These are phyloP conservation scores for Ascochyta clinopodiicola DNA, from an alignment of 2,329 filamentous ascomycete genomes.

Conservation along the genomic window DNA sequence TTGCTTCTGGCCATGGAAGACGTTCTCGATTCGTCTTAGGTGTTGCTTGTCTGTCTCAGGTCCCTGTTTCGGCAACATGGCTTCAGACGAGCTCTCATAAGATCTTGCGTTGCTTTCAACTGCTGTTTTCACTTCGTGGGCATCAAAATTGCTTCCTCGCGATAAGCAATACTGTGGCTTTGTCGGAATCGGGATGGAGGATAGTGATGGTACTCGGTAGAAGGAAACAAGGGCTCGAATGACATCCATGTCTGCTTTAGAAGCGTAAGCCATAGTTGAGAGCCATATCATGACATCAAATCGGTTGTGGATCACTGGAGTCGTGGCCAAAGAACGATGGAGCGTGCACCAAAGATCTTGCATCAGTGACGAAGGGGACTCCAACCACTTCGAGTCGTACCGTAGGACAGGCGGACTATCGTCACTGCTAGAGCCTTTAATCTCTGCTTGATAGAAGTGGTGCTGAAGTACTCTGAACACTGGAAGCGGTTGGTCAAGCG, in stretches of 20 bases:
- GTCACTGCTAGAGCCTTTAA: slow-evolving; percentile 1
- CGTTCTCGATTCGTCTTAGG: slow-evolving; percentile 5
- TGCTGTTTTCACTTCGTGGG: background rate
- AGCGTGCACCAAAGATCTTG: slow-evolving; percentile 30
- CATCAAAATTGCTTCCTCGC: slow-evolving; percentile 13
- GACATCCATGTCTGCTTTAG: slow-evolving; percentile 26
- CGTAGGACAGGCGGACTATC: slow-evolving; percentile 13
- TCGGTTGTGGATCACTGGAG: slow-evolving; percentile 6
- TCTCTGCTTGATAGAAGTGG: slow-evolving; percentile 12
- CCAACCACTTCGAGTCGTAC: slow-evolving; percentile 35
- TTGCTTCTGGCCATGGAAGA: slow-evolving; percentile 11
- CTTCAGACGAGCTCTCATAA: slow-evolving; percentile 23
- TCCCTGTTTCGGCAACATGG: slow-evolving; percentile 13
- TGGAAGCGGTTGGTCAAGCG: slow-evolving; percentile 16
- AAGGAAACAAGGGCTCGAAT: slow-evolving; percentile 34
- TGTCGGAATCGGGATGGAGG: slow-evolving; percentile 17
- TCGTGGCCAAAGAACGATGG: slow-evolving; percentile 20
- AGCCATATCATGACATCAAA: slow-evolving; percentile 37
- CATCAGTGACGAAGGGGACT: slow-evolving; percentile 11
- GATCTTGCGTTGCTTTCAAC: background rate
- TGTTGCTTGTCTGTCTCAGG: slow-evolving; percentile 22
- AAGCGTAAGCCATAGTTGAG: slow-evolving; percentile 33
- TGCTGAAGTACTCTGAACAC: slow-evolving; percentile 13
- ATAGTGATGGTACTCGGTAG: slow-evolving; percentile 16
- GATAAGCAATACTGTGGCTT: slow-evolving; percentile 8